phyloP scores from a whole-genome alignment of 2,329 filamentous ascomycete species.

The Trichoderma lentiforme region DNA sequence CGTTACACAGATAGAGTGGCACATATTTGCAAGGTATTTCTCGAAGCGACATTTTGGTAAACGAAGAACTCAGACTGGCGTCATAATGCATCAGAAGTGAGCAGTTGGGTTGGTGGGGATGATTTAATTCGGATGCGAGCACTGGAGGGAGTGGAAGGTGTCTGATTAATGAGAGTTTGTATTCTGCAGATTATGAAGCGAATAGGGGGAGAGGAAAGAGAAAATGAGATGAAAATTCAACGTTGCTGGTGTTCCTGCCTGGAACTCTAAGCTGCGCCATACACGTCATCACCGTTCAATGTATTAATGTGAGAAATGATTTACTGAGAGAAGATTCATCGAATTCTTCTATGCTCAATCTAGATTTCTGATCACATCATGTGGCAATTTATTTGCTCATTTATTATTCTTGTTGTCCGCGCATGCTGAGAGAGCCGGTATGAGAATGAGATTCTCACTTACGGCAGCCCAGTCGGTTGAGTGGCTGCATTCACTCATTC shows the following conservation, averaged over 20 bases:
- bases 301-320: neutral
- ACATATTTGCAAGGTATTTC: neutral
- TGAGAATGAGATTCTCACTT: neutral
- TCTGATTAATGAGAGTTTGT: neutral
- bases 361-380: neutral
- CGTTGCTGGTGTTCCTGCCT: neutral
- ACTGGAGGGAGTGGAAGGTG: neutral
- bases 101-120: neutral
- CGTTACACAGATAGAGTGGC: neutral
- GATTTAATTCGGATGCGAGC: neutral
- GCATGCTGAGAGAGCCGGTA: neutral
- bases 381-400: neutral
- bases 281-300: neutral
- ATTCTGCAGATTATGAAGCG: neutral
- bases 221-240: neutral
- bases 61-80: neutral
- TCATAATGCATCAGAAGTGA: neutral
- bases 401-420: neutral
- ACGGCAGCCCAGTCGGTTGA: neutral
- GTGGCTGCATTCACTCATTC: neutral
- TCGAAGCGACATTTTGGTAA: neutral
- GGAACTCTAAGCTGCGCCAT: neutral
- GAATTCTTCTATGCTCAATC: neutral
- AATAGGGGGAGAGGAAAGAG: neutral
- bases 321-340: neutral